A percentile compares a stretch with the other conserved stretches of the same genome.
Conservation (phyloP, 2,329 filamentous ascomycete species). For the Ilyonectria mors-panacis region DNA sequence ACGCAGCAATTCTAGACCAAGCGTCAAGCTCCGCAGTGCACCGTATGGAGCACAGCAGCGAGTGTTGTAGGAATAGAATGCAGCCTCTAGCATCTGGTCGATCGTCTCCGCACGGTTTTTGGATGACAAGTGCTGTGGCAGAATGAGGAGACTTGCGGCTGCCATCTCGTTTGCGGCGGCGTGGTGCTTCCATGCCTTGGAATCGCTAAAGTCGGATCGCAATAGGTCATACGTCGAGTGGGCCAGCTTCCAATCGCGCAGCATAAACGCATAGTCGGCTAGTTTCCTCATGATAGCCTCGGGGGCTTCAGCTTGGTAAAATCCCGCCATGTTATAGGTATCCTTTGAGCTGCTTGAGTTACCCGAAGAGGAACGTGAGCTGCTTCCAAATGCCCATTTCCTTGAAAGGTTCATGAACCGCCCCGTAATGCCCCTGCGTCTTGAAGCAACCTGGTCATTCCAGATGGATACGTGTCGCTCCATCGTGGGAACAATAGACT, state of each 20-base stretch:
- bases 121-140: slow-evolving; percentile 78
- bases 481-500: slow-evolving; percentile 96
- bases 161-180: slow-evolving; percentile 97
- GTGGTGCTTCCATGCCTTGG: slow-evolving; percentile 97
- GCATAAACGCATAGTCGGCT: slow-evolving; percentile 96
- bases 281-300: slow-evolving; percentile 95
- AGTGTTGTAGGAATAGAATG: slow-evolving; percentile 92
- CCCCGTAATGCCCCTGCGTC: slow-evolving; percentile 88
- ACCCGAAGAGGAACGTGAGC: slow-evolving; percentile 72
- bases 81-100: slow-evolving; percentile 89
- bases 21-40: slow-evolving; percentile 81
- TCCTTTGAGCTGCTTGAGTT: slow-evolving; percentile 65
- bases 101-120: slow-evolving; percentile 86
- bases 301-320: slow-evolving; percentile 85
- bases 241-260: slow-evolving; percentile 94
- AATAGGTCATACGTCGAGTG: slow-evolving; percentile 93
- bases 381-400: slow-evolving; percentile 86
- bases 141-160: slow-evolving; percentile 85
- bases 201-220: slow-evolving; percentile 89
- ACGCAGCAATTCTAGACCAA: slow-evolving; percentile 86
- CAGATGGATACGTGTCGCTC: slow-evolving; percentile 90
- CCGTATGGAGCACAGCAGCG: slow-evolving; percentile 85
- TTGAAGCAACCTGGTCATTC: slow-evolving; percentile 97
- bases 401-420: slow-evolving; percentile 96
- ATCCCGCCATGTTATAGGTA: slow-evolving; percentile 87